Evolutionary conservation across 1,139 yeast species (phyloP).

Genomic region (Kurtzmaniella natalensis): DNA sequence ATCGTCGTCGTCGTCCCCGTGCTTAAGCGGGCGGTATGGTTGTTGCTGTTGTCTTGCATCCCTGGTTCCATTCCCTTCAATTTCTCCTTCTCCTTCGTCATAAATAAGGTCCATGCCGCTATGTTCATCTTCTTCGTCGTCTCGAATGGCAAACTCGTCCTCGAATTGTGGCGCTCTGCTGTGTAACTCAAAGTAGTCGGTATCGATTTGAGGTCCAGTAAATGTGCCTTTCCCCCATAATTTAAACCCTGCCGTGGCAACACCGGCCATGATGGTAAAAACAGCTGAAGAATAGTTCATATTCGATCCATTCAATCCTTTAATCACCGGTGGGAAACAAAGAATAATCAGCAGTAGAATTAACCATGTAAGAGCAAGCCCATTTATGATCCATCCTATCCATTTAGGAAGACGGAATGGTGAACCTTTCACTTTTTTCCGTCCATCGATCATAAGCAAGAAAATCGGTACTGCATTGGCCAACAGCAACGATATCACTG

Average conservation of each 20-base stretch:
- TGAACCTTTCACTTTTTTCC: slow-evolving; percentile 65
- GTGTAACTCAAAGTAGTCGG: slow-evolving; percentile 41
- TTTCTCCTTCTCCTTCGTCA: slow-evolving; percentile 1
- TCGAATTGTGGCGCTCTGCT: neutral
- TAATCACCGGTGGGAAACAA: slow-evolving; percentile 72
- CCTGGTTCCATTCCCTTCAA: too few species aligned
- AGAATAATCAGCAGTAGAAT: slow-evolving; percentile 56
- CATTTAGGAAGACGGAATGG: slow-evolving; percentile 59
- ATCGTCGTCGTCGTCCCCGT: neutral
- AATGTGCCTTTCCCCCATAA: slow-evolving; percentile 60
- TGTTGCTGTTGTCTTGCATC: too few species aligned
- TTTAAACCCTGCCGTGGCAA: slow-evolving; percentile 49
- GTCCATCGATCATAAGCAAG: slow-evolving; percentile 54
- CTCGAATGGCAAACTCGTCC: slow-evolving; percentile 5
- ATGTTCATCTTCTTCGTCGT: slow-evolving; percentile 2
- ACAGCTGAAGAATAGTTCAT: slow-evolving; percentile 79
- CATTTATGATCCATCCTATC: slow-evolving; percentile 58
- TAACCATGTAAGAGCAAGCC: slow-evolving; percentile 59
- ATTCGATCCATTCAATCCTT: slow-evolving; percentile 48
- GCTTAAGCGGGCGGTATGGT: too few species aligned
- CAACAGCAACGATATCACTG: slow-evolving; percentile 69
- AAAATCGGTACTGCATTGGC: slow-evolving; percentile 77
- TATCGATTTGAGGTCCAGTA: slow-evolving; percentile 61
- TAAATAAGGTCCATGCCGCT: neutral
- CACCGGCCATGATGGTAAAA: slow-evolving; percentile 42